Evolutionary conservation across 169 alveolate species (phyloP).

Genomic region (Plasmodium vivax): DNA sequence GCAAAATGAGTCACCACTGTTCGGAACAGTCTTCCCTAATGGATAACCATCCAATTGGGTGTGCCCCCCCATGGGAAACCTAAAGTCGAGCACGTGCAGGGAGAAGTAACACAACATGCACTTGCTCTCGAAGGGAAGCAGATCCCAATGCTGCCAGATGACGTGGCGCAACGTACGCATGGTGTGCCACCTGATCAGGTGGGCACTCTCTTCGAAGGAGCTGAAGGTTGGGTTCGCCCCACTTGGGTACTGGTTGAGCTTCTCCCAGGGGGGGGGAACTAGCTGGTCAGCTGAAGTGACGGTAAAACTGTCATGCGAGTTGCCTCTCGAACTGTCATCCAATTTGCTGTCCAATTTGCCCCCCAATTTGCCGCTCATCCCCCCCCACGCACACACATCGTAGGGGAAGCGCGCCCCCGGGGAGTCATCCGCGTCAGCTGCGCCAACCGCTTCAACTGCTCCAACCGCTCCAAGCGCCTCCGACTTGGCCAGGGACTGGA

Average conservation of each 20-base stretch:
- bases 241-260: constrained; percentile 12
- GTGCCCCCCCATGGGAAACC: not conserved
- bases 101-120: constrained; percentile 39
- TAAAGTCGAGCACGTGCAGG: constrained; percentile 1
- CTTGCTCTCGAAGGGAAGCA: constrained; percentile 18
- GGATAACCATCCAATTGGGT: not conserved
- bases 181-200: not conserved
- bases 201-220: not conserved
- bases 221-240: not conserved
- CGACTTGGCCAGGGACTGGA: constrained; percentile 40
- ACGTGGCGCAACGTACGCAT: constrained; percentile 5
- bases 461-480: not conserved
- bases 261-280: not conserved
- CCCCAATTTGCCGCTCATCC: not conserved
- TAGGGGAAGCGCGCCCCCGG: constrained; percentile 9
- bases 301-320: not conserved
- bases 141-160: constrained; percentile 26
- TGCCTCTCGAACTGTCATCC: not conserved
- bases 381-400: not conserved
- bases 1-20: not conserved
- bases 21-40: not conserved
- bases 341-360: too few relatives aligned
- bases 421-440: not conserved
- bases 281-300: not conserved
- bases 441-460: not conserved